Base-by-base conservation (phyloP, 2,329 filamentous ascomycete species). In the Cryphonectria carpinicola region DNA sequence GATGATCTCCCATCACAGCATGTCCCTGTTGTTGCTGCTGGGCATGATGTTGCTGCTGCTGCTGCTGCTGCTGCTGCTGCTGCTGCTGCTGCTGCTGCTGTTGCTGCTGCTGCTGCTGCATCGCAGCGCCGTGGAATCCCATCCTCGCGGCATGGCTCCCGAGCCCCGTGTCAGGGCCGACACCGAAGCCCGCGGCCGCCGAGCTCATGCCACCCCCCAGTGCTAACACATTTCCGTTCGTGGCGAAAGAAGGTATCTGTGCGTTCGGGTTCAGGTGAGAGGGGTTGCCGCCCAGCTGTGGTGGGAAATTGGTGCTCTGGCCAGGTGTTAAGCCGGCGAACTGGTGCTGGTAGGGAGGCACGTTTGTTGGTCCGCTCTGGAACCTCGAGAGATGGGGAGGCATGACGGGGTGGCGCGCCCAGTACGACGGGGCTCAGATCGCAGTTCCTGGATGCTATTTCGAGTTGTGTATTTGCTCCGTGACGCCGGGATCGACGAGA, bases 61-160 rank as follows among this genome's bases (percentile, higher is more conserved):
- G 46, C 22, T 49, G 46, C 3, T 82, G 83, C 74, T 83, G 85
- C 80, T 86, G 86, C 68, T 49, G 43, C 43, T 49, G 43, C 6
- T 82, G 83, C 74, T 82, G 83, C 74, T 49, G 43, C 43, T 49
- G 83, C 74, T 84, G 84, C 73, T 86, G 86, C 68, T 49, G 43
- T 19, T 49, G 43, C 6, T 82, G 83, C 74, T 82, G 83, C 74
- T 49, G 43, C 43, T 49, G 83, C 74, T 84, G 84, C 73, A 88
- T 77, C 80, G 85, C 80, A 84, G 92, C 80, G 14, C 90, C 92
- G 78, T 95, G 91, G 79, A 98, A 98, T 8, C 93, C 91, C 87
- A 96, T 93, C 77, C 95, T 90, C 71, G 93, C 94, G 73, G 93
- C 94, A 80, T 97, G 93, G 80, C 93, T 95, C 43, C 91, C 93